Percentiles rank a stretch among this genome's conserved stretches.
Conservation (phyloP, 345 rosid genomes). For the Populus alba region DNA sequence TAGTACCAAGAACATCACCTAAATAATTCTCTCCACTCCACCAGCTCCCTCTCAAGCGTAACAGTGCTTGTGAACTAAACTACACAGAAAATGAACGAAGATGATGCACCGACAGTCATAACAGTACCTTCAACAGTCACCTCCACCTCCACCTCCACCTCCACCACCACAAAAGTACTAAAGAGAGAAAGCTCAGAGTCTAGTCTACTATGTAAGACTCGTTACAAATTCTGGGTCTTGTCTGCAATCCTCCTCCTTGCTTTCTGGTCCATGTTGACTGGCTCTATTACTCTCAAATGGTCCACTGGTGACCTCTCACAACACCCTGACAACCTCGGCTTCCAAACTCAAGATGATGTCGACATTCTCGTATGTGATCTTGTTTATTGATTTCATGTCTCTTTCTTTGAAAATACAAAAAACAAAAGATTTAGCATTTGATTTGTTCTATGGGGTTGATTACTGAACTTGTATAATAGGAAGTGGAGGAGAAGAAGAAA, state of each 20-base stretch:
- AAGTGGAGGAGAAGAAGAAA: constrained; percentile 79
- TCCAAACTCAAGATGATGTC: constrained; percentile 50
- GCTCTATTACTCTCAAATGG: constrained; percentile 76
- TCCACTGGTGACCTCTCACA: constrained; percentile 41
- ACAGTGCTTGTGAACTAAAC: background rate
- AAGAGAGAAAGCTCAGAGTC: constrained; percentile 24
- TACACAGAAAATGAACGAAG: constrained; percentile 30
- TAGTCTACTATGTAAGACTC: constrained; percentile 23
- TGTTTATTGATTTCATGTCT: background rate
- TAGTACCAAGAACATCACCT: background rate
- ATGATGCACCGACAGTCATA: constrained; percentile 22
- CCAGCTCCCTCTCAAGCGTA: background rate
- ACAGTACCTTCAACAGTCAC: constrained; percentile 16
- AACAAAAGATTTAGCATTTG: background rate
- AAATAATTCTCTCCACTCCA: background rate
- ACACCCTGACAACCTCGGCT: constrained; percentile 34
- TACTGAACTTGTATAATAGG: constrained; percentile 31
- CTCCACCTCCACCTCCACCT: background rate
- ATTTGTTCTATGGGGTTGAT: background rate
- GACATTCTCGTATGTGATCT: constrained; percentile 50
- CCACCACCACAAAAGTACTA: background rate
- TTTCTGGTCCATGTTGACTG: constrained; percentile 77
- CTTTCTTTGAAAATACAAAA: background rate
- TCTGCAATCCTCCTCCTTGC: constrained; percentile 69
- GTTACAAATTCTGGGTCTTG: constrained; percentile 69